Conservation (phyloP, 2,329 filamentous ascomycete genomes). For the Apiospora saccharicola region DNA sequence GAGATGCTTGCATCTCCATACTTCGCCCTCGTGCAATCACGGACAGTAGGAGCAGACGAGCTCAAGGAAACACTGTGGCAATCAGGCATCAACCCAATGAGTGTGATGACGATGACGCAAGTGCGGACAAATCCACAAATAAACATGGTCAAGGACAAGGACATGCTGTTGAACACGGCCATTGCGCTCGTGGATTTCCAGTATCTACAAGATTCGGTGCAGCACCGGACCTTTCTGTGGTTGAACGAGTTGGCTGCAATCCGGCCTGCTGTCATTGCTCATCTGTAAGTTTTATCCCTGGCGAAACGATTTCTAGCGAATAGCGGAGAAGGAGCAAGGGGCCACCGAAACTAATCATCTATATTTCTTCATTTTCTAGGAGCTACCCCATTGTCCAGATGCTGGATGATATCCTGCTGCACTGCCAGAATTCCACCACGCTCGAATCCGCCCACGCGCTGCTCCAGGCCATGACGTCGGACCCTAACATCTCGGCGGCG, state of each 20-base stretch:
- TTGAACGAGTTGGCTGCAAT: conserved; percentile 63
- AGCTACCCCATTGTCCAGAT: conserved; percentile 64
- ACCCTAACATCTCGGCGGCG: conserved; percentile 57
- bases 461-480: conserved; percentile 64
- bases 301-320: background rate
- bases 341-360: background rate
- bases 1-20: conserved; percentile 61
- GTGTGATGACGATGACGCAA: conserved; percentile 49
- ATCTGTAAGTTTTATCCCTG: conserved; percentile 56
- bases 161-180: conserved; percentile 68
- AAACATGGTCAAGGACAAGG: conserved; percentile 61
- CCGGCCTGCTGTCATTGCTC: conserved; percentile 63
- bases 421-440: conserved; percentile 67
- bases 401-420: conserved; percentile 67
- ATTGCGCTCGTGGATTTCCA: conserved; percentile 73
- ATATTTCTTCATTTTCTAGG: conserved; percentile 43
- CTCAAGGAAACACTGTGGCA: conserved; percentile 69
- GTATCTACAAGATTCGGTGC: conserved; percentile 67
- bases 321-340: background rate
- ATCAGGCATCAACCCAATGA: conserved; percentile 58
- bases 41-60: conserved; percentile 64
- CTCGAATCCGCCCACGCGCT: conserved; percentile 68
- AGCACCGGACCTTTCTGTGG: conserved; percentile 66
- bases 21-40: conserved; percentile 64
- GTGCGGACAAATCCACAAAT: conserved; percentile 53